A percentile compares a stretch with the other conserved stretches of the same genome.
Evolutionary conservation across 345 rosid genomes (phyloP).

Genomic region (Eucalyptus erythrocorys): DNA sequence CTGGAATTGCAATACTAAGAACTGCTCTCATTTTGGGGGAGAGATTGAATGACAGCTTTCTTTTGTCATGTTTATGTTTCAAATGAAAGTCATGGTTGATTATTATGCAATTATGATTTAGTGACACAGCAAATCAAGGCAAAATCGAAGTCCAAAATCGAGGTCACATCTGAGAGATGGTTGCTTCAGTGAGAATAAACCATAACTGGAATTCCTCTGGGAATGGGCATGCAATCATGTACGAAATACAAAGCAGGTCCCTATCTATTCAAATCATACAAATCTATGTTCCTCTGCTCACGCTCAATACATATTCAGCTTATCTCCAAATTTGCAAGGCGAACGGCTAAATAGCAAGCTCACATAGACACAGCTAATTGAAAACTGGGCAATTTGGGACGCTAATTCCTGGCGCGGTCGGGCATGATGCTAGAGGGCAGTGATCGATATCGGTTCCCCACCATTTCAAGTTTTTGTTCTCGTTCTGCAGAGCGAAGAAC

Average conservation of each 20-base stretch:
- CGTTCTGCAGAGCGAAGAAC: constrained; percentile 79
- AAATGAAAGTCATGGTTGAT: neutral
- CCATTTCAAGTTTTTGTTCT: constrained; percentile 49
- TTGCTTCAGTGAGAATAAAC: neutral
- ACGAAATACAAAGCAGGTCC: neutral
- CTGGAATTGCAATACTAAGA: neutral
- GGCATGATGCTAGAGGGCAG: constrained; percentile 81
- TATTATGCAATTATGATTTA: neutral
- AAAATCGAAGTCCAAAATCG: neutral
- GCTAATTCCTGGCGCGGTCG: constrained; percentile 63
- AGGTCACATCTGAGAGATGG: neutral
- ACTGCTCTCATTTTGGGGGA: neutral
- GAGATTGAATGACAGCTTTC: neutral
- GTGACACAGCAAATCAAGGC: neutral
- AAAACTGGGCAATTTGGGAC: constrained; percentile 56
- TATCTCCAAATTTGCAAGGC: neutral
- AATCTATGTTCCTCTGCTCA: neutral
- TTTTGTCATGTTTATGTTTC: neutral
- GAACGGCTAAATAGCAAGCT: neutral
- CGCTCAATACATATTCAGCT: neutral
- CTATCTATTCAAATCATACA: neutral
- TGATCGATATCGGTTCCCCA: constrained; percentile 87
- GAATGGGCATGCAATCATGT: neutral
- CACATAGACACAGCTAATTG: neutral
- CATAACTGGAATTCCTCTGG: neutral